Conservation (phyloP, 352 stramenopile genomes). For the Thalassiosira mediterranea region DNA sequence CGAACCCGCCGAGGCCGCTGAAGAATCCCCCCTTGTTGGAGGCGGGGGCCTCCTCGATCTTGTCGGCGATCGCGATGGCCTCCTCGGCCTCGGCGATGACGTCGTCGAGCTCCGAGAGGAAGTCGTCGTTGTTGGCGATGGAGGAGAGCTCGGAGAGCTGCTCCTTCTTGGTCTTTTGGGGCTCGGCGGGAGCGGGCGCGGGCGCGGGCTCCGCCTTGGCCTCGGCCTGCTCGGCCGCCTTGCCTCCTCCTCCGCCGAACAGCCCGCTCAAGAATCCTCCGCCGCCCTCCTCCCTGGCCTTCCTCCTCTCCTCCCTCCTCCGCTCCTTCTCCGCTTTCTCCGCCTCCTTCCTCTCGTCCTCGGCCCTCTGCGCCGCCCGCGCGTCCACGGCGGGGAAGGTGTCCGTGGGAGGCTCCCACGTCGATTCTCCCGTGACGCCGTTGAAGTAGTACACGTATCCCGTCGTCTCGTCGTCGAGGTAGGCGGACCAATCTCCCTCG, state of each 20-base stretch:
- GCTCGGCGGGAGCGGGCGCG: not conserved
- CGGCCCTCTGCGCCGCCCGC: not conserved
- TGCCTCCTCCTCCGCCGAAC: constrained; percentile 27
- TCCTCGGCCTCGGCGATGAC: constrained; percentile 52
- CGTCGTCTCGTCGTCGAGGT: constrained; percentile 76
- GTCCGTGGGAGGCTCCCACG: constrained; percentile 72
- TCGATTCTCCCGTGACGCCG: constrained; percentile 67
- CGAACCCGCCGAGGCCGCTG: constrained; percentile 19
- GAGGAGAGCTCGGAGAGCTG: constrained; percentile 20
- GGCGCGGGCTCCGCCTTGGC: not conserved
- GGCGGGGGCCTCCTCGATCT: constrained; percentile 18
- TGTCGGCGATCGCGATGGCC: constrained; percentile 49
- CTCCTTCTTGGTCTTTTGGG: constrained; percentile 9
- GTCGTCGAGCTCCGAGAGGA: constrained; percentile 41
- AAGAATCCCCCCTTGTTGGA: constrained; percentile 37
- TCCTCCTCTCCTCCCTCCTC: constrained; percentile 18
- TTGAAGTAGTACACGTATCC: constrained; percentile 84
- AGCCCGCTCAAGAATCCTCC: constrained; percentile 37
- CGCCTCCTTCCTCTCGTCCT: constrained; percentile 39
- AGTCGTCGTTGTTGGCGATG: constrained; percentile 41
- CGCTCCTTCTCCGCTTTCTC: constrained; percentile 35
- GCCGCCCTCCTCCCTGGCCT: constrained; percentile 19
- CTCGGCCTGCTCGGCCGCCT: not conserved
- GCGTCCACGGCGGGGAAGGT: constrained; percentile 67
- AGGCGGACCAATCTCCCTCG: constrained; percentile 77